phyloP scores from a whole-genome alignment of 495 filamentous ascomycete genomes.

The Friedmanniomyces simplex region DNA sequence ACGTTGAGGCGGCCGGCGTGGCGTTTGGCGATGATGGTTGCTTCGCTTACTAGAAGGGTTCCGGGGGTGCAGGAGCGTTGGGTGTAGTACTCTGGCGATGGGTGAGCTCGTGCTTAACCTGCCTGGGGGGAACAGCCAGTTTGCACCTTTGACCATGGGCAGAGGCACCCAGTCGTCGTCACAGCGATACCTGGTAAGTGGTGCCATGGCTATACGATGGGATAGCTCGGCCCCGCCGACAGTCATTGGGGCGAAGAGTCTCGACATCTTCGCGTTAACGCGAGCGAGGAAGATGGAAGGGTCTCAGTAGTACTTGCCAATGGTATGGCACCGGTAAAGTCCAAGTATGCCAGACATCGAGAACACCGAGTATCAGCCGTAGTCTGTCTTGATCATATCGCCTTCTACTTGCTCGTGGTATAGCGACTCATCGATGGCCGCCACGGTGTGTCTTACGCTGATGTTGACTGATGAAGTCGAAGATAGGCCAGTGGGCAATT shows the following conservation, averaged over 20 bases:
- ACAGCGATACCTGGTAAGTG: slow-evolving; percentile 1
- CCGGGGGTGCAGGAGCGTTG: slow-evolving; percentile 49
- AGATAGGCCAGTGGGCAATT: too few species aligned
- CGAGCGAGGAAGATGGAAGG: background rate
- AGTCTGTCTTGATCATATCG: too few species aligned
- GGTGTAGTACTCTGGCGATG: slow-evolving; percentile 43
- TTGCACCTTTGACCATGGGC: background rate
- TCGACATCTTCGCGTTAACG: background rate
- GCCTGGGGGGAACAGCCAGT: background rate
- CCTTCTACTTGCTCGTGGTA: too few species aligned
- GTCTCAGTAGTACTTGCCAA: too few species aligned
- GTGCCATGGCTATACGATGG: slow-evolving; percentile 1
- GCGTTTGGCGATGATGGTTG: slow-evolving; percentile 46
- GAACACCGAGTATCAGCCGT: too few species aligned
- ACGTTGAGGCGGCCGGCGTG: slow-evolving; percentile 44
- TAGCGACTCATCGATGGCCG: too few species aligned
- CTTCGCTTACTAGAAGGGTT: slow-evolving; percentile 54
- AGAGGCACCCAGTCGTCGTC: slow-evolving; percentile 3
- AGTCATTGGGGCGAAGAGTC: background rate
- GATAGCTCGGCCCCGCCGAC: background rate
- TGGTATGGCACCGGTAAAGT: too few species aligned
- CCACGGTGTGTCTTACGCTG: too few species aligned
- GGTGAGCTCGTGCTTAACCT: background rate
- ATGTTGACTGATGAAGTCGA: too few species aligned
- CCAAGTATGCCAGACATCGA: too few species aligned